Conservation (phyloP, 345 rosid species). For the Eutrema japonicum region DNA sequence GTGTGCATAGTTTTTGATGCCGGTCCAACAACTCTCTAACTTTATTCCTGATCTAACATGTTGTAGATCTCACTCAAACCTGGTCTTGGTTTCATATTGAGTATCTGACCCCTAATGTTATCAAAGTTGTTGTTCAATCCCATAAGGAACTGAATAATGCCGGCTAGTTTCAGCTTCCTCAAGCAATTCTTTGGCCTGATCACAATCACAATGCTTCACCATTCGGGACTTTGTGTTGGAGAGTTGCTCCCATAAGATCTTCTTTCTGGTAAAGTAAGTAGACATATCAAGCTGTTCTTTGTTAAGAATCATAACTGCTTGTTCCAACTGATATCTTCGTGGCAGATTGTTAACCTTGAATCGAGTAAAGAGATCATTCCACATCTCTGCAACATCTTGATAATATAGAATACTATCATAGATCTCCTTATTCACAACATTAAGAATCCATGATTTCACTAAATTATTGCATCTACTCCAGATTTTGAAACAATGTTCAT, state of each 20-base stretch:
- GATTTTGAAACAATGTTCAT: background rate
- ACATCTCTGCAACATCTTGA: background rate
- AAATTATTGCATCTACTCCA: background rate
- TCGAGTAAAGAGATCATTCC: background rate
- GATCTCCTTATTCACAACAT: background rate
- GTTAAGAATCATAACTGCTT: background rate
- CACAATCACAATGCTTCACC: too few species aligned
- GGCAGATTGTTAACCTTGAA: background rate
- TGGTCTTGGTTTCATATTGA: background rate
- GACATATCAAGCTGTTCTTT: too few species aligned
- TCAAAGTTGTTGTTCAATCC: background rate
- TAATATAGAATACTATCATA: background rate
- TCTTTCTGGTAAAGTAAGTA: too few species aligned
- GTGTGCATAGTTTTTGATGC: background rate
- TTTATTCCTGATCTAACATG: too few species aligned
- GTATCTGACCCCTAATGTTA: background rate
- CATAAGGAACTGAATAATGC: too few species aligned
- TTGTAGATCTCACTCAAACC: background rate
- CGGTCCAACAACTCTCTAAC: background rate
- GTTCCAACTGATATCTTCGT: background rate
- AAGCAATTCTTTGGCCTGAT: too few species aligned
- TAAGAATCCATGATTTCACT: background rate
- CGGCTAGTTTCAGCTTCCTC: too few species aligned
- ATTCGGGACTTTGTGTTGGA: too few species aligned
- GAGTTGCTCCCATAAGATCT: too few species aligned